Base-by-base conservation (phyloP, 176 grass and related monocot genomes). In the Coix lacrymajobi region DNA sequence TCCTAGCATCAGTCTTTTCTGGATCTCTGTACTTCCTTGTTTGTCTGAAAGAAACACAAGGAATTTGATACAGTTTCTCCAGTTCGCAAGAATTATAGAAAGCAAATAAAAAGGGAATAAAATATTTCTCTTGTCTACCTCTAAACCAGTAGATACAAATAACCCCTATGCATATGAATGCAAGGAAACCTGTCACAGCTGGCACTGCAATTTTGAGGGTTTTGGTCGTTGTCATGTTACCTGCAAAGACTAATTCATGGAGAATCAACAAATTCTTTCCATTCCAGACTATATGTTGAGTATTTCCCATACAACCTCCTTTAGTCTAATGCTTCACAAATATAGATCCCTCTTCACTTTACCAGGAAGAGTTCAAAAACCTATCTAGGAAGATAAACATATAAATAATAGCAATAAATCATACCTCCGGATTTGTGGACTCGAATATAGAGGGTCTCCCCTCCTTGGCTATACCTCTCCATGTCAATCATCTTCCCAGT, bases 361-460 rank as follows among this genome's bases (percentile, higher is more conserved):
- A 8, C 26, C 6, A 13, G 3, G 10, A 45, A 24, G 1, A 48
- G 44, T 62, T 34, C 37, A 73, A 63, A 73, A 10, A 57, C 10
- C 44, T 17, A 56, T 19, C 22, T 37, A 36, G 9, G 6, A 62
- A 46, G 51, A 11, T 15, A 76, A 69, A 6, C 20, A 73, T 9
- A 16, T 2, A 74, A 57, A 52, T 25, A 28, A 69, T 49, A 65
- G 32, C 4, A 49, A 79, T 12, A 11, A 72, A 68, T 24, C 37
- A 73, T 79, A 83, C 82, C 87, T 0, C 33, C 69, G 44, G 66
- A 45, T 66, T 58, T 66, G 7, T 31, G 46, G 9, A 44, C 17
- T 1, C 76, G 71, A 71, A 92, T 24, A 39, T 87, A 90, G 38
- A 92, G 84, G 46, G 48, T 66, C 44, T 92, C 81, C 37, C 87